Evolutionary conservation across 179 eudicot genomes (phyloP), one percentile per base, ranked within the genome.

Genomic region (Pouteria campechiana): DNA sequence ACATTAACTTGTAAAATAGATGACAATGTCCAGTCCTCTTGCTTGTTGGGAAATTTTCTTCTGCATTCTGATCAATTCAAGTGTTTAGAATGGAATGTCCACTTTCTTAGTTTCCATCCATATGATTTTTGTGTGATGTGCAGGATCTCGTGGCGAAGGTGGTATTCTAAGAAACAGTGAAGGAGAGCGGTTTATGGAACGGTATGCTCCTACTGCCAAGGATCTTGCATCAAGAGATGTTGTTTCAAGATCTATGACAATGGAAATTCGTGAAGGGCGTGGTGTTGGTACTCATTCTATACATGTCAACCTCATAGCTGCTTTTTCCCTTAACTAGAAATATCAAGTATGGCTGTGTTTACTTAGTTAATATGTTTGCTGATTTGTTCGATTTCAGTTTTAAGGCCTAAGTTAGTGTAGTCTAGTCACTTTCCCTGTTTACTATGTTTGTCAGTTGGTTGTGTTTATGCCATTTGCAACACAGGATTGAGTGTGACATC

Each of bases 91-190:
- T 18, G 8, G 15, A 31, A 20, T 42, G 11, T 21, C 47, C 25
- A n/a, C 35, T 46, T 28, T 45, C n/a, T 29, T 24, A 21, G 24
- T 7, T 9, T 7, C 17, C 17, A 18, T 21, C 10, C 7, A 1
- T 33, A 19, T 17, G 18, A 22, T 22, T 33, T 47, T 44, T 41
- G 29, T 49, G 47, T 46, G 6, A 32, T 32, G 14, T 53, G 36
- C 64, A 92, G 99, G 99, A 37, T 92, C 99, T 37, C 96, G 99
- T 37, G 99, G 96, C 58, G 99, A 92, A 78, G 99, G 99, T 56
- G 99, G 99, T 42, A 92, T 92, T 48, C 46, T 92, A 48, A 83
- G 99, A 61, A 92, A 92, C 25, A 87, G 94, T 50, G 96, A 92
- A 63, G 99, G 99, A 54, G 99, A 92, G 58, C 72, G 99, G 23